These are phyloP conservation scores for Cercospora sp. DNA, from an alignment of 2,329 filamentous ascomycete species.

Conservation along the genomic window DNA sequence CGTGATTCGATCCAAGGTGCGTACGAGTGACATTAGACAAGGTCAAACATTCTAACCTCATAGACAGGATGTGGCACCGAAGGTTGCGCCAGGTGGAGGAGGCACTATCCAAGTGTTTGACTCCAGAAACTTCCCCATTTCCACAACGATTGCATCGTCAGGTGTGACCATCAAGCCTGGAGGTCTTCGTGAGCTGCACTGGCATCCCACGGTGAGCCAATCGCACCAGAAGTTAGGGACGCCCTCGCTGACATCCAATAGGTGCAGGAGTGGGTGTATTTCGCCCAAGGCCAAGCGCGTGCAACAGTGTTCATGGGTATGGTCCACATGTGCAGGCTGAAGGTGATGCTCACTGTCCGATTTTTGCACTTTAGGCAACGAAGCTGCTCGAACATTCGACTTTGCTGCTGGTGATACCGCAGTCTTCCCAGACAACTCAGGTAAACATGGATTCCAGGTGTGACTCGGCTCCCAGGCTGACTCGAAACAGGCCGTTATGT, in stretches of 20 bases:
- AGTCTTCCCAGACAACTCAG: neutral
- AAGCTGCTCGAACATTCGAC: neutral
- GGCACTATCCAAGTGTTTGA: neutral
- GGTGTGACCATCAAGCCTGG: neutral
- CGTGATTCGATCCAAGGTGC: neutral
- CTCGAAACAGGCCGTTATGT: neutral
- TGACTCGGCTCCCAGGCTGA: neutral
- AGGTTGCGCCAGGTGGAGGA: neutral
- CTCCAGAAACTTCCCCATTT: neutral
- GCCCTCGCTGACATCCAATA: neutral
- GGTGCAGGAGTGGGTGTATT: neutral
- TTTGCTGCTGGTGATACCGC: neutral
- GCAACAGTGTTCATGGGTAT: neutral
- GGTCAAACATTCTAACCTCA: neutral
- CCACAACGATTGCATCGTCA: neutral
- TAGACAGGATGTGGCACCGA: neutral
- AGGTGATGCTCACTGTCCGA: neutral
- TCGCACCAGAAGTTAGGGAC: neutral
- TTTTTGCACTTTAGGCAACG: neutral
- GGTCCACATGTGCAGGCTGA: neutral
- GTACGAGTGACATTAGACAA: neutral
- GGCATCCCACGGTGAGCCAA: neutral
- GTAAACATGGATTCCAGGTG: neutral
- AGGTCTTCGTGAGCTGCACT: neutral
- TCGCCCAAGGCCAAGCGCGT: neutral